These are phyloP conservation scores for Sporothrix protearum DNA, from an alignment of 2,329 filamentous ascomycete genomes.

Conservation along the genomic window DNA sequence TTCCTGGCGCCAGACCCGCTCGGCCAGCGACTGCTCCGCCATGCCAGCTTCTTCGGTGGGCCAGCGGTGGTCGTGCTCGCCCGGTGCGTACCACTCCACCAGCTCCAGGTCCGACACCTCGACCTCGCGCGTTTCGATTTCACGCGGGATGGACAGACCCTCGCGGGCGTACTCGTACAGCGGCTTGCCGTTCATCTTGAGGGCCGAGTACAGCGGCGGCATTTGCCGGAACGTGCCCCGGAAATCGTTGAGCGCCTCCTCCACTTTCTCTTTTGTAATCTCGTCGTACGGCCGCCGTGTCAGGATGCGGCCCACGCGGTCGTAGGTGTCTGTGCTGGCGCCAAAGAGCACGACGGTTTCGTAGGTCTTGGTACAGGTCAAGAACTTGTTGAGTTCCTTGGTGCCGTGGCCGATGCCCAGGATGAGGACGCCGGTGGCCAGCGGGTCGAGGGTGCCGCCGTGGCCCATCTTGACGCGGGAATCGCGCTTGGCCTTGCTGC, in stretches of 20 bases:
- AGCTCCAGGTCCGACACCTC: slow-evolving; percentile 75
- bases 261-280: slow-evolving; percentile 73
- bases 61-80: slow-evolving; percentile 73
- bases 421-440: slow-evolving; percentile 90
- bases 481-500: slow-evolving; percentile 54
- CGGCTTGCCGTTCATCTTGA: slow-evolving; percentile 90
- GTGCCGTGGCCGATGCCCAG: slow-evolving; percentile 84
- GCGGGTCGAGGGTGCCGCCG: slow-evolving; percentile 89
- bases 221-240: slow-evolving; percentile 82
- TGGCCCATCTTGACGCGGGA: slow-evolving; percentile 89
- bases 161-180: slow-evolving; percentile 94
- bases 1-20: slow-evolving; percentile 65
- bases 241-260: slow-evolving; percentile 71
- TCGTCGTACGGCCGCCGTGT: slow-evolving; percentile 72
- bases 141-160: slow-evolving; percentile 77
- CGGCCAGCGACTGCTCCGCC: slow-evolving; percentile 71
- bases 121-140: slow-evolving; percentile 78
- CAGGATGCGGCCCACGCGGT: slow-evolving; percentile 78
- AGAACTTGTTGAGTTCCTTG: slow-evolving; percentile 72
- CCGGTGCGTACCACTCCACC: slow-evolving; percentile 79
- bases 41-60: slow-evolving; percentile 73
- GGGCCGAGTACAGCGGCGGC: slow-evolving; percentile 86
- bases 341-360: slow-evolving; percentile 88
- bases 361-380: slow-evolving; percentile 89
- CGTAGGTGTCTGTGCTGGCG: slow-evolving; percentile 88